Base-by-base conservation (phyloP, 2,329 filamentous ascomycete species). In the Thelonectria discophora region DNA sequence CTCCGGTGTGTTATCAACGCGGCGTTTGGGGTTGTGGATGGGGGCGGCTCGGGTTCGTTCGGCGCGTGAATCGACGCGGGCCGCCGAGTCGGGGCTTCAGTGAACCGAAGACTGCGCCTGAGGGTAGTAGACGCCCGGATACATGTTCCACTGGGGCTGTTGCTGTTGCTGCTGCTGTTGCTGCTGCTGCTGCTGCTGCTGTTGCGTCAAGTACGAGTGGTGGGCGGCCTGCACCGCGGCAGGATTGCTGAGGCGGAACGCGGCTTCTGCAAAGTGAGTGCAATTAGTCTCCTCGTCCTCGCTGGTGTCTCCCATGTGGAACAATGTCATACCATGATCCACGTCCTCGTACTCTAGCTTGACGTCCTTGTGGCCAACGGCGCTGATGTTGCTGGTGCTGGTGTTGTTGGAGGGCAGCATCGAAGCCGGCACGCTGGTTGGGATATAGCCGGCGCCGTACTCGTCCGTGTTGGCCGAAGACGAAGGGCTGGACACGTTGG, bases 401-500 rank as follows among this genome's bases (percentile, higher is more conserved):
- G 68, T 68, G 63, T 71, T 69, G 65, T 64, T 68, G 15, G 72
- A 66, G 7, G 73, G 77, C 47, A 83, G 73, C 71, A 84, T 79
- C 43, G 77, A 75, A 18, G 79, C 71, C 15, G 82, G 81, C 18
- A 82, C 78, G 65, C 81, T 84, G 21, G 81, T 82, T 9, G 82
- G 80, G 61, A 84, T 81, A 70, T 84, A 85, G 63, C 68, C 74
- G 27, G 69, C 65, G 55, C 69, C 72, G 69, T 82, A 83, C 51
- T 85, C 82, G 51, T 84, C 81, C 50, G 78, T 76, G 53, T 76
- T 76, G 46, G 76, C 78, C 2, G 82, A 83, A 2, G 83, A 84
- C 3, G 81, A 79, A 17, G 83, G 83, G 69, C 82, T 85, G 18
- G 83, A 84, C 11, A 82, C 82, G 51, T 78, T 82, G 50, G 82